Base-by-base conservation (phyloP, 352 stramenopile genomes). In the Globisporangium okanoganense region DNA sequence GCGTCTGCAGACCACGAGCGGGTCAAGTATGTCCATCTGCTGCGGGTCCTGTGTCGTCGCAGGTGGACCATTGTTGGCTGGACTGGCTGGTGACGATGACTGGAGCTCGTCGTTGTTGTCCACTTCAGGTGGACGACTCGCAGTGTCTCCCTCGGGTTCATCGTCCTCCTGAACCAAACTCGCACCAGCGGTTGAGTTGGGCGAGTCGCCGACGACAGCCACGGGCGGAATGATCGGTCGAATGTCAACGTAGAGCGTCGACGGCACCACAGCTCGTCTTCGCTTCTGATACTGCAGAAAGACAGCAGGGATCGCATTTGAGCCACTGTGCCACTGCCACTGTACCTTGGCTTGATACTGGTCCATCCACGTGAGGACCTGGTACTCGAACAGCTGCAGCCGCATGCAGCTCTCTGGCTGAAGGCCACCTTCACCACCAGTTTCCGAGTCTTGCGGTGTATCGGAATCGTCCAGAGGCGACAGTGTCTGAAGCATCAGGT, bases 201-300 rank as follows among this genome's bases (percentile, higher is more conserved):
- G 51, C 1, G 31, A 43, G 8, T 18, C 27, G 2, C 27, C 18
- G 29, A n/a, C n/a, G 6, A 40, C 44, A 24, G 44, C 47, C 4
- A 62, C 22, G 12, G 61, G 53, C n/a, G 53, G 61, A 14, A 66
- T 18, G 31, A 66, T 57, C 3, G 62, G 62, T 6, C 35, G 51
- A 47, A 60, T 40, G 13, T 49, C 33, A 5, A 66, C 14, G 29
- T 49, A 56, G 38, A 68, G 14, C 9, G 55, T 62, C 22, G 55
- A 53, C 18, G 40, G 38, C 14, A 63, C 48, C 5, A 31, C 12
- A 5, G 16, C 48, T 18, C 76, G 67, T 14, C 56, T 68, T 2
- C 75, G 70, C 54, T 83, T 82, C 50, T 88, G 79, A 41, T 79
- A 90, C 52, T 92, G 82, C 3, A 92, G 54, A 27, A 82, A 90